Base-by-base conservation (phyloP, 2,329 filamentous ascomycete species). In the Fusarium sp. region DNA sequence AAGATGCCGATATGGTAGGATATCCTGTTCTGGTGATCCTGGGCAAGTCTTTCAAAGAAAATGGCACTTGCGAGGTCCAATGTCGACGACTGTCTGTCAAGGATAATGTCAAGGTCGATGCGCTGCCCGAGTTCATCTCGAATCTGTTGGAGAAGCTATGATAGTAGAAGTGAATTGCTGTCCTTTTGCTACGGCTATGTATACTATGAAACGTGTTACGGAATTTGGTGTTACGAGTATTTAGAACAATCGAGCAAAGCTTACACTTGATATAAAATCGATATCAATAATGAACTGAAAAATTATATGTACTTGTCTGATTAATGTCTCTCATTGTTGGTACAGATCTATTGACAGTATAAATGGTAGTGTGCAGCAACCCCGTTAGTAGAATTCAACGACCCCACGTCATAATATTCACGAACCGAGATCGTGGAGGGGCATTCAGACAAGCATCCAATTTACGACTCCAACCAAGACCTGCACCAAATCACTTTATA, bases 1-100 rank as follows among this genome's bases (percentile, higher is more conserved):
- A 89, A 39, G 96, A 99, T 80, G 96, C 95, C 2, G 94, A 98
- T 78, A 78, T 96, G 61, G 88, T 95, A 57, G 96, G 96, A 5
- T 97, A 97, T 77, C 95, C 95, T 0, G 84, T 98, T 14, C 84
- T 95, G 11, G 84, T 98, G 14, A 85, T 98, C 3, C 79, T 98
- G 31, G 95, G 95, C 1, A 90, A 87, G 67, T 83, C 83, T 6
- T 97, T 92, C 90, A 82, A 75, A 45, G 81, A 85, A 39, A 81
- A 84, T 3, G 81, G 82, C 45, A 78, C 82, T n/a, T 87, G 91
- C 39, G 94, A 97, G 78, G 87, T 97, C 30, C 93, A 97, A 76
- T 95, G 93, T 79, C 86, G 93, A 62, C 85, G 86, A 58, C 81
- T 95, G 26, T 85, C 83, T 1, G 66, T 92, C 18, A 90, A 87